Conservation (phyloP, 169 alveolate species). For the Plasmodium gaboni region DNA sequence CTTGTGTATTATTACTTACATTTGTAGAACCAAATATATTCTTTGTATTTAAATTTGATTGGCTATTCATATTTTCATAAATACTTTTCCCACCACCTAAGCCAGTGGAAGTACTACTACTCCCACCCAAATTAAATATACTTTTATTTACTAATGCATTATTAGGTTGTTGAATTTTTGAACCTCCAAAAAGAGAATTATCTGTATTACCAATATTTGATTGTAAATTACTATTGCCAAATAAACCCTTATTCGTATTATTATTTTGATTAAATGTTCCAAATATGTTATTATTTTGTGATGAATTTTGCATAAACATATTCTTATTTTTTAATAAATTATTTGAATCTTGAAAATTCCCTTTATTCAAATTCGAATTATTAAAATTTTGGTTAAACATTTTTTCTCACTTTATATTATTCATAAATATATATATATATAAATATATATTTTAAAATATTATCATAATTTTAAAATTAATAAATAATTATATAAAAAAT, state of each 20-base stretch:
- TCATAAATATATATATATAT: too few species aligned
- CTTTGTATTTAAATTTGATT: conserved; percentile 38
- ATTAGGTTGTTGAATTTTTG: conserved; percentile 50
- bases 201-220: conserved; percentile 32
- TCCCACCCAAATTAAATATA: conserved; percentile 41
- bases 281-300: conserved; percentile 48
- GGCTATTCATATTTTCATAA: conserved; percentile 57
- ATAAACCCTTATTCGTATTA: conserved; percentile 58
- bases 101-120: conserved; percentile 15
- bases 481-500: neutral
- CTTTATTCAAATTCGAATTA: conserved; percentile 5
- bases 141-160: conserved; percentile 52
- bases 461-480: neutral
- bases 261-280: conserved; percentile 64
- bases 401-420: neutral
- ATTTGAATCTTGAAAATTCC: conserved; percentile 4
- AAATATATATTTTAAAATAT: neutral
- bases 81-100: conserved; percentile 38
- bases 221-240: conserved; percentile 45
- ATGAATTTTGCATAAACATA: conserved; percentile 71
- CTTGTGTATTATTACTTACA: conserved; percentile 24
- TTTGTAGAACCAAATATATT: conserved; percentile 57
- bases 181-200: conserved; percentile 56
- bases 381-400: neutral
- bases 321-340: conserved; percentile 12